A percentile compares a stretch with the other conserved stretches of the same genome.
Evolutionary conservation across 495 filamentous ascomycete genomes (phyloP).

Genomic region (Trypethelium eluteriae): DNA sequence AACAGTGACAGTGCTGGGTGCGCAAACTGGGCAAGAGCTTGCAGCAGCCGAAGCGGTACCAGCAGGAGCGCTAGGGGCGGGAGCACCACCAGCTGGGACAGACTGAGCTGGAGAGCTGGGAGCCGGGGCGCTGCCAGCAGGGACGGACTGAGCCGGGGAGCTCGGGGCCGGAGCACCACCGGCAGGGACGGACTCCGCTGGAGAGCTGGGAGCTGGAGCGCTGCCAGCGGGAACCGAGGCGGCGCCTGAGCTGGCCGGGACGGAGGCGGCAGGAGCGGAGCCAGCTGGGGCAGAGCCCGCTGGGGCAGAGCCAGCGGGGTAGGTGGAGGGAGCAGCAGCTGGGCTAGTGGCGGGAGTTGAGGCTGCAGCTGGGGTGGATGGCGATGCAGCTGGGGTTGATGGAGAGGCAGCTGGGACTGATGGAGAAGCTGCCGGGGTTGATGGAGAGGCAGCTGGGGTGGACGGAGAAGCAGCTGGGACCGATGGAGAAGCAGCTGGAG

Average conservation of each 20-base stretch:
- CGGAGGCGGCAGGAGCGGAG: background rate
- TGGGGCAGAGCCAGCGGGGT: background rate
- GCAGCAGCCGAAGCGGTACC: background rate
- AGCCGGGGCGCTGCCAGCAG: background rate
- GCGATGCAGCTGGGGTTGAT: no score
- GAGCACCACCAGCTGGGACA: constrained; percentile 1
- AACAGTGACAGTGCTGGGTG: constrained; percentile 4
- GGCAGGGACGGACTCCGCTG: background rate
- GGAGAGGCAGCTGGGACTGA: background rate
- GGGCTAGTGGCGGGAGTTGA: background rate
- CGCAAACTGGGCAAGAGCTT: background rate
- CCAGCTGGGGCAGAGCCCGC: background rate
- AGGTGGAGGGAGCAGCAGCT: background rate
- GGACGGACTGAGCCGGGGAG: background rate
- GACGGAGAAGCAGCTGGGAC: background rate
- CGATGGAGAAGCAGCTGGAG: background rate
- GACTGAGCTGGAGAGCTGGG: background rate
- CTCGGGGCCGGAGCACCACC: background rate
- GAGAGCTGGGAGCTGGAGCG: background rate
- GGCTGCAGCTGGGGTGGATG: no score
- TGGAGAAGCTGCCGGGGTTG: background rate
- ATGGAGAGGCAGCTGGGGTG: background rate
- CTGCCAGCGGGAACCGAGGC: background rate
- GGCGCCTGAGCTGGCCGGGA: background rate
- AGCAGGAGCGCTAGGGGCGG: background rate